These are phyloP conservation scores for Nemania bipapillata DNA, from an alignment of 2,329 filamentous ascomycete genomes.

Conservation along the genomic window DNA sequence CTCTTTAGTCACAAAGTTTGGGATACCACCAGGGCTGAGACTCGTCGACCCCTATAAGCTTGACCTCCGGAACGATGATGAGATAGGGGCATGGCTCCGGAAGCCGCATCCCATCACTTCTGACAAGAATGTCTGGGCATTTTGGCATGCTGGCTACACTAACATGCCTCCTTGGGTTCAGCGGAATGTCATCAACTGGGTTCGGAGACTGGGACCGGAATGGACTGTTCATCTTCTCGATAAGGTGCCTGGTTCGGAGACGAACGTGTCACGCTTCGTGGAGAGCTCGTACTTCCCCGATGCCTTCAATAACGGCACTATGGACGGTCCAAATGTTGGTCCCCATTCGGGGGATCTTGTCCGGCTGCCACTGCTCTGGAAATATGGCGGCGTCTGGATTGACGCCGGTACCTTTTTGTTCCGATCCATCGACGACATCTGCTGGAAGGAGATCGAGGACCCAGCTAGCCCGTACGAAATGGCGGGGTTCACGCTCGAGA, in stretches of 20 bases:
- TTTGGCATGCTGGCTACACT: conserved; percentile 54
- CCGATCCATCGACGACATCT: conserved; percentile 56
- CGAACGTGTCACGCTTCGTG: conserved; percentile 53
- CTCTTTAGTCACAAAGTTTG: conserved; percentile 27
- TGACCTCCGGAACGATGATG: conserved; percentile 48
- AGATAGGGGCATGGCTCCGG: conserved; percentile 50
- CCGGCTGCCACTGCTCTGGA: conserved; percentile 55
- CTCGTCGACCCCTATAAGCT: conserved; percentile 43
- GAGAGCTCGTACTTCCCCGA: conserved; percentile 53
- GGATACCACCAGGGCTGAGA: conserved; percentile 42
- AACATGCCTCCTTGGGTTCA: conserved; percentile 52
- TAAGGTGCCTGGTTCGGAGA: conserved; percentile 51
- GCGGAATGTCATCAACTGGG: conserved; percentile 55
- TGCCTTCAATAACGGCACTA: conserved; percentile 56
- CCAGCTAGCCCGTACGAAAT: conserved; percentile 52
- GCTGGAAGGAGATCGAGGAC: conserved; percentile 56
- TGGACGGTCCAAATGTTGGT: conserved; percentile 58
- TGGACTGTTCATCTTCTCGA: conserved; percentile 59
- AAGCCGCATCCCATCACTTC: conserved; percentile 49
- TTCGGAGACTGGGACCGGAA: conserved; percentile 50
- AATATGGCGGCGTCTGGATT: conserved; percentile 58
- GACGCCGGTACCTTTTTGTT: conserved; percentile 58
- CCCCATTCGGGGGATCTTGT: conserved; percentile 61
- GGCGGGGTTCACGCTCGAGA: conserved; percentile 47
- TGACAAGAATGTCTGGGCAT: conserved; percentile 59